These are phyloP conservation scores for Chrysoporthe cubensis DNA, from an alignment of 2,329 filamentous ascomycete species.

Conservation along the genomic window DNA sequence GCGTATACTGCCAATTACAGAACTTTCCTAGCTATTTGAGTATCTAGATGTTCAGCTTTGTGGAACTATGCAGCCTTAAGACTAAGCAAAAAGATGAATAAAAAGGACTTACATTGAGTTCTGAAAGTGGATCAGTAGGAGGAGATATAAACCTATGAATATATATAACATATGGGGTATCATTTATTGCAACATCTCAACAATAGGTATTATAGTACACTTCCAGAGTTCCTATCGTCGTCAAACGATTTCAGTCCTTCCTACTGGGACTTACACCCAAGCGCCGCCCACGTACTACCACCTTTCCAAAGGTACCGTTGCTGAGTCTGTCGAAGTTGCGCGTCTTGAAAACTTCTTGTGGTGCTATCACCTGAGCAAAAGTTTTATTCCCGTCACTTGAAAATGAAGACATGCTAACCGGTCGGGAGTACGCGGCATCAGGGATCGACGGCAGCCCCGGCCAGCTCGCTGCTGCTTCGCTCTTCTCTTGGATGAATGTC, in stretches of 20 bases:
- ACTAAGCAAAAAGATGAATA: no score
- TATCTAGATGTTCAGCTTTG: no score
- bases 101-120: no score
- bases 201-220: neutral
- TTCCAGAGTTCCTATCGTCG: neutral
- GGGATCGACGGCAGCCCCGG: slow-evolving; percentile 9
- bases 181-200: neutral
- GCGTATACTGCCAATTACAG: no score
- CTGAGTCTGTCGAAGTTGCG: slow-evolving; percentile 23
- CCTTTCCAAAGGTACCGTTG: slow-evolving; percentile 20
- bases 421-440: slow-evolving; percentile 8
- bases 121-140: no score
- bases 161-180: neutral
- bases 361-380: neutral
- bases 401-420: slow-evolving; percentile 8
- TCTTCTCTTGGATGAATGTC: slow-evolving; percentile 11
- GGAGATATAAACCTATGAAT: no score
- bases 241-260: neutral
- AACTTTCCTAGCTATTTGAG: no score
- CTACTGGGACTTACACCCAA: neutral
- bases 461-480: neutral
- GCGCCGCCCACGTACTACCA: neutral
- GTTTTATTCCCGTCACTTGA: slow-evolving; percentile 4
- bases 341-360: slow-evolving; percentile 6
- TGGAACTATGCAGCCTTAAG: no score